Evolutionary conservation across 2,329 filamentous ascomycete species (phyloP).

Genomic region (Bertia moriformis): DNA sequence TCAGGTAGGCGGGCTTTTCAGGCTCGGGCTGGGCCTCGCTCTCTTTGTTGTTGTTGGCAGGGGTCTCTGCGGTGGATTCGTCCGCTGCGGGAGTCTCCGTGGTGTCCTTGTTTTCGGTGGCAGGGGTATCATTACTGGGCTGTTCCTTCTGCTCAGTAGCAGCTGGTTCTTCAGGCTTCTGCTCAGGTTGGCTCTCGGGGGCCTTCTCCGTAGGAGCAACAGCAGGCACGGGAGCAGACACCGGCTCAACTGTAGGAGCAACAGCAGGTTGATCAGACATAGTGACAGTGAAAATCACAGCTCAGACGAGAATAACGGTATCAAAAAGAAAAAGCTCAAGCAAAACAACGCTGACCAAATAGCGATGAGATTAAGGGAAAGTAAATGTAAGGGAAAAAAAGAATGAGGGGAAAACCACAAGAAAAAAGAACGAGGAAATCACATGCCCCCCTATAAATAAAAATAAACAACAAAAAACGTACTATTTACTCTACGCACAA

Average conservation of each 20-base stretch:
- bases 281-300: not conserved
- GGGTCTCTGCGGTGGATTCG: slow-evolving; percentile 1
- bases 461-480: not conserved
- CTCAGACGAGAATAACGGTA: no score
- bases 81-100: slow-evolving; percentile 1
- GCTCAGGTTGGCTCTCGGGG: slow-evolving; percentile 1
- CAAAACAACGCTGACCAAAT: no score
- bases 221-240: not conserved
- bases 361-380: no score
- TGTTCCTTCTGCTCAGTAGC: not conserved
- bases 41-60: slow-evolving; percentile 2
- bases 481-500: no score
- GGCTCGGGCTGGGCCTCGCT: not conserved
- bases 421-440: not conserved
- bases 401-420: not conserved
- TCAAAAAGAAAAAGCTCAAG: no score
- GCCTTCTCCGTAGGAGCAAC: slow-evolving; percentile 1
- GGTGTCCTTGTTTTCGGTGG: no score
- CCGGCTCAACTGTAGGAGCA: not conserved
- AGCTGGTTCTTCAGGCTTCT: not conserved
- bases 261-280: not conserved
- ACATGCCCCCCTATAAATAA: not conserved
- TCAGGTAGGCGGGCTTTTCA: not conserved
- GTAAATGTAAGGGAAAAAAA: not conserved
- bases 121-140: not conserved